Evolutionary conservation across 306 rosid species (phyloP).

Genomic region (Medicago lupulina): DNA sequence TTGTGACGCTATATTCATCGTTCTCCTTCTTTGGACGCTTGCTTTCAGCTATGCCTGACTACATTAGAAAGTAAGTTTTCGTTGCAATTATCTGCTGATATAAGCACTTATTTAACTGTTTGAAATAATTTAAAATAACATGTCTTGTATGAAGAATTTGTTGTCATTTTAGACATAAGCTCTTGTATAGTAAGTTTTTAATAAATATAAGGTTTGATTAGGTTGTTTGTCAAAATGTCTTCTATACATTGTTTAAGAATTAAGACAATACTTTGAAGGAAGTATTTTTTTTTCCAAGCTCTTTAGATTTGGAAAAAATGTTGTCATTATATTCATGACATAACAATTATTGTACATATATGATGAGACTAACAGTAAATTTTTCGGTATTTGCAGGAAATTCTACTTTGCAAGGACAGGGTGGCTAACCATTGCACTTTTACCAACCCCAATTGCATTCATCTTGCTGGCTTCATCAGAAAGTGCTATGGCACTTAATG

Average conservation of each 20-base stretch:
- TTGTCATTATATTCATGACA: no score
- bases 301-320: no score
- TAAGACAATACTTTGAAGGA: no score
- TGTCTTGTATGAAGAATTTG: no score
- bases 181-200: no score
- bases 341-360: not conserved
- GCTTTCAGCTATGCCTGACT: constrained; percentile 95
- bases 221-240: no score
- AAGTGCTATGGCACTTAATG: constrained; percentile 48
- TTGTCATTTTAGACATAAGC: no score
- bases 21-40: constrained; percentile 97
- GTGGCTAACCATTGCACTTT: constrained; percentile 79
- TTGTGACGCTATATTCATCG: constrained; percentile 83
- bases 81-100: not conserved
- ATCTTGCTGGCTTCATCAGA: constrained; percentile 70
- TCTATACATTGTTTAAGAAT: no score
- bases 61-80: constrained; percentile 67
- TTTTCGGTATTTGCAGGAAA: constrained; percentile 61
- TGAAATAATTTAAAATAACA: not conserved
- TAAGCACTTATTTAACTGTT: not conserved
- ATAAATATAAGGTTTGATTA: no score
- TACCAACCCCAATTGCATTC: constrained; percentile 92
- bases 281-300: no score
- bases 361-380: not conserved
- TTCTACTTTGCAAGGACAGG: constrained; percentile 95